phyloP scores from a whole-genome alignment of 139 green algal species.

The Chlorella sorokiniana region DNA sequence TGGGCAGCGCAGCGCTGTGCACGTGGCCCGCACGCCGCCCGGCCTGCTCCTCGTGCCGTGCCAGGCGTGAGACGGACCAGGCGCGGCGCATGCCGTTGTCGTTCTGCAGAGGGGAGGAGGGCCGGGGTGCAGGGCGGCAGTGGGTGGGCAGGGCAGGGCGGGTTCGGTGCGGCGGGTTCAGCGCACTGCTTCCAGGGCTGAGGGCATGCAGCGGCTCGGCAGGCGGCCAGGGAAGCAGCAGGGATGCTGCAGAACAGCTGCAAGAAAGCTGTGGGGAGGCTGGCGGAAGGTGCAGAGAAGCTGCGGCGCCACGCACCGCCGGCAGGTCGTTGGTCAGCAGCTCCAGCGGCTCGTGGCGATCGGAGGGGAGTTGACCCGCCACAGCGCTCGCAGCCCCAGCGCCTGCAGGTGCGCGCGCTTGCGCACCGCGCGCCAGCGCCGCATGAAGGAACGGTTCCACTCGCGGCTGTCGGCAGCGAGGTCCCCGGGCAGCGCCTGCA shows the following conservation, averaged over 20 bases:
- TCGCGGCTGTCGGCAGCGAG: slow-evolving; percentile 3
- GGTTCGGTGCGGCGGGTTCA: too few relatives aligned
- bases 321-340: slow-evolving; percentile 41
- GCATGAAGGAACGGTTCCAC: slow-evolving; percentile 30
- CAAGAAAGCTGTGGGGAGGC: too few relatives aligned
- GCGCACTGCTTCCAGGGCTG: too few relatives aligned
- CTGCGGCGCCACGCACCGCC: not conserved
- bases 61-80: not conserved
- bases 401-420: slow-evolving; percentile 35
- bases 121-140: not conserved
- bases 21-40: not conserved
- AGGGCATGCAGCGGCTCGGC: not conserved
- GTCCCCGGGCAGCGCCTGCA: not conserved
- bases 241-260: too few relatives aligned
- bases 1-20: not conserved
- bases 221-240: too few relatives aligned
- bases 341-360: slow-evolving; percentile 37
- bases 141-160: not conserved
- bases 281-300: not conserved
- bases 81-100: slow-evolving; percentile 28
- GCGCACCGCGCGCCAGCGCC: slow-evolving; percentile 41
- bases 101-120: not conserved
- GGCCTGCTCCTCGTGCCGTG: not conserved
- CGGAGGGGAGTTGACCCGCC: slow-evolving; percentile 20
- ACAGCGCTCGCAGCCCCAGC: slow-evolving; percentile 38